A percentile compares a stretch with the other conserved stretches of the same genome.
Conservation (phyloP, 176 grass and related monocot species). For the Carex scoparia region DNA sequence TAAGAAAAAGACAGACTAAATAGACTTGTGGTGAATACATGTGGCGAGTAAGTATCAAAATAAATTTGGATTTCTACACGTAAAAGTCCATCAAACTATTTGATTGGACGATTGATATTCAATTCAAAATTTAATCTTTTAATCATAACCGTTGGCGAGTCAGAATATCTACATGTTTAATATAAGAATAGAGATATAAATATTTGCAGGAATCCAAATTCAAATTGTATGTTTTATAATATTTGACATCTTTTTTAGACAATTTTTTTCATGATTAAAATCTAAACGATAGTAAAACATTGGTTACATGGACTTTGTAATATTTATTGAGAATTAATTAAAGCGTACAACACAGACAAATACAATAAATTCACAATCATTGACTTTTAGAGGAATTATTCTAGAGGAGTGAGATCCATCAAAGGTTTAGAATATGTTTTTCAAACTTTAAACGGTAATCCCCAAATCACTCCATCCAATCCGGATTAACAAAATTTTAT, state of each 20-base stretch:
- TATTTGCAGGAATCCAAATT: not conserved
- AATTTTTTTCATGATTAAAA: not conserved
- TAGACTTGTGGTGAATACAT: too few relatives aligned
- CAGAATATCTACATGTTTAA: too few relatives aligned
- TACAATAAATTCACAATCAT: not conserved
- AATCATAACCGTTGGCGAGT: too few relatives aligned
- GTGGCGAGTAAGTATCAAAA: too few relatives aligned
- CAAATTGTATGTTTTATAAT: not conserved
- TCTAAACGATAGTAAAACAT: not conserved
- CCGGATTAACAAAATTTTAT: not conserved
- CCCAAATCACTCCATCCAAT: conserved; percentile 16
- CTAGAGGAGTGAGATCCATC: not conserved
- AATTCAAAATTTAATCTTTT: too few relatives aligned
- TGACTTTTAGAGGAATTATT: not conserved
- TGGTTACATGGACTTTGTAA: not conserved
- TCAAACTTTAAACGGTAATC: conserved; percentile 21
- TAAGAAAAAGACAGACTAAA: too few relatives aligned
- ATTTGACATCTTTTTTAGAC: not conserved
- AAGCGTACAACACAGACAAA: not conserved
- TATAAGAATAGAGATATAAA: too few relatives aligned
- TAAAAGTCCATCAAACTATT: too few relatives aligned
- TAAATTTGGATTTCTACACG: too few relatives aligned
- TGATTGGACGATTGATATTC: too few relatives aligned
- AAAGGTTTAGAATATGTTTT: not conserved
- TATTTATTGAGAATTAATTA: not conserved